Evolutionary conservation across 306 rosid genomes (phyloP), one percentile per base, ranked within the genome.

Genomic region (Sophora flavescens): DNA sequence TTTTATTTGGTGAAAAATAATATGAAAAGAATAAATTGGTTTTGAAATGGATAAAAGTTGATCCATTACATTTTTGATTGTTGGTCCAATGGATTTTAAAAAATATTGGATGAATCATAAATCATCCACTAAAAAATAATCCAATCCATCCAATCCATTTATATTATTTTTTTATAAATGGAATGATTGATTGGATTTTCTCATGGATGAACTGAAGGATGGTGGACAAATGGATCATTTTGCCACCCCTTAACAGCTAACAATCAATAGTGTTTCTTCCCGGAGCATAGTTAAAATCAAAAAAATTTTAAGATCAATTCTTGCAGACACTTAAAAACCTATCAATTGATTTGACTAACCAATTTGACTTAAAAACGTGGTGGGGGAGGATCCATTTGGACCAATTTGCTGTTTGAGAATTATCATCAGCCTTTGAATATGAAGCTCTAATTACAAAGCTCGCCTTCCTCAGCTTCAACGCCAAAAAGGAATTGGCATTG

Each of bases 281-380:
- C 26, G 8, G 16, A 76, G 13, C 12, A 60, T 11, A 28, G 14
- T 56, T 12, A 72, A 47, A 63, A 76, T 38, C 47, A 62, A 16
- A 70, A 11, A 5, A n/a, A n/a, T 67, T 18, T 57, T 22, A 6
- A 56, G 32, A 71, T 44, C 5, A 76, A 47, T 28, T 65, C 47
- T 16, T 38, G 8, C 9, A 6, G 3, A 53, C 33, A 66, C 33
- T 8, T 12, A 1, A 76, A 45, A 71, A 76, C 4, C 59, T 8
- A 58, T 59, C 8, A 73, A 80, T 35, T 11, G 26, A 75, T 13
- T 22, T 36, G 17, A 71, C 86, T 30, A 63, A 90, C 98, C 98
- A 92, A 85, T 90, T 94, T 94, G 79, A 88, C 80, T 83, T 97
- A 61, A 47, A 86, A 94, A 91, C 9, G 96, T 94, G 66, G 80